Base-by-base conservation (phyloP, 2,329 filamentous ascomycete species). In the Aspergillus alliaceus region DNA sequence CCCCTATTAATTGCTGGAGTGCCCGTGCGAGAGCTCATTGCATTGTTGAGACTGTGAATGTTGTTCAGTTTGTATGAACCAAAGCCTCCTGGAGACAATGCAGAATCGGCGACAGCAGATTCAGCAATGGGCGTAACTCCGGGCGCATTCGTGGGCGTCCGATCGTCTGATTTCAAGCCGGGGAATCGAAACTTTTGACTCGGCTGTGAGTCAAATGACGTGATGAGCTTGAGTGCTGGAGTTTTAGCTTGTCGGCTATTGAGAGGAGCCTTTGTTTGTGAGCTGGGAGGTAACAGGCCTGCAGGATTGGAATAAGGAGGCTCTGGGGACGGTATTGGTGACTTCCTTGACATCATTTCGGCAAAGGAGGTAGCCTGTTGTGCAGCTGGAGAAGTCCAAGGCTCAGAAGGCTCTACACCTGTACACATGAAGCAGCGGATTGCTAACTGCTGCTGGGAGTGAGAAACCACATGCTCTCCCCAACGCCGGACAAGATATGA, bases 371-470 rank as follows among this genome's bases (percentile, higher is more conserved):
- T 80, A 9, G 80, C 82, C 62, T 84, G 81, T 67, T 88, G 83
- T 24, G 91, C 90, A 2, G 90, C 88, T 9, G 93, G 92, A 8
- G 93, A 96, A 20, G 88, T 85, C 93, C 92, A 97, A 1, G 91
- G 89, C 71, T 95, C 91, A 0, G 89, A 86, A 0, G 90, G 89
- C 70, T 97, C 92, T 20, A 89, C 82, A 24, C 90, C 91, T 18
- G 91, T 95, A 72, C 93, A 97, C 49, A 93, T 91, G 72, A 97
- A 97, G 75, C 87, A 98, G 67, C 93, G 84, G 49, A 97, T 95
- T 18, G 95, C 95, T 46, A 99, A 80, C 66, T 96, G 90, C 63
- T 95, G 90, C 67, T 96, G 90, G 15, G 90, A 89, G 66, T 95
- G 88, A 61, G 90, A 88, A 12, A 97, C 88, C 35, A 93, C 91